Percentiles rank a stretch among this genome's conserved stretches.
Conservation (phyloP, 2,329 filamentous ascomycete species). For the Trichoderma arundinaceum region DNA sequence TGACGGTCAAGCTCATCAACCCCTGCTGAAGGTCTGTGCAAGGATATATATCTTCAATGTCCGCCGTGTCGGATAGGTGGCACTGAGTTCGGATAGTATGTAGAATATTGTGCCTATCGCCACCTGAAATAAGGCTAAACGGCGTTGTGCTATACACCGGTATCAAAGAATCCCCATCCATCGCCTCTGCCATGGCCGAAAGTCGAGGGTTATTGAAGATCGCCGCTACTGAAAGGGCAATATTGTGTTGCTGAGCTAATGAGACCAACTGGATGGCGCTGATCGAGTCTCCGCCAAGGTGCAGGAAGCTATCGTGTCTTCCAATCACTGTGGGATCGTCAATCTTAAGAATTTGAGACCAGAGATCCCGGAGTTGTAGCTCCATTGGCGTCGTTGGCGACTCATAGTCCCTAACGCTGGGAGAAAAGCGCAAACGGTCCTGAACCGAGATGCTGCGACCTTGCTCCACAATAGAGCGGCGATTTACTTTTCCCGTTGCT, state of each 20-base stretch:
- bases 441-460: background rate
- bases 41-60: slow-evolving; percentile 13
- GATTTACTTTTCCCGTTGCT: slow-evolving; percentile 33
- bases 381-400: slow-evolving; percentile 7
- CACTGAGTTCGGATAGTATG: background rate
- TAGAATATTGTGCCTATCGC: background rate
- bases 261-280: slow-evolving; percentile 22
- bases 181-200: slow-evolving; percentile 1
- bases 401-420: background rate
- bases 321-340: slow-evolving; percentile 2
- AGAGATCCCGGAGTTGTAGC: slow-evolving; percentile 28
- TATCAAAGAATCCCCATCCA: background rate
- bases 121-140: background rate
- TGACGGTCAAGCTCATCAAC: slow-evolving; percentile 23
- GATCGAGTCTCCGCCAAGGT: slow-evolving; percentile 21
- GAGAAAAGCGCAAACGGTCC: slow-evolving; percentile 4
- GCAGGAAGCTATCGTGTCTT: slow-evolving; percentile 31
- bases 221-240: slow-evolving; percentile 3
- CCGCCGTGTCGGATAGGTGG: background rate
- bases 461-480: background rate
- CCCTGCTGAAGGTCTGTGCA: slow-evolving; percentile 14
- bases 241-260: background rate
- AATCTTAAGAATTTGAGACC: slow-evolving; percentile 32
- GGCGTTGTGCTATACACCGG: background rate
- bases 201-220: slow-evolving; percentile 11